phyloP scores from a whole-genome alignment of 75 land plant genomes.

The Selaginella moellendorffii region DNA sequence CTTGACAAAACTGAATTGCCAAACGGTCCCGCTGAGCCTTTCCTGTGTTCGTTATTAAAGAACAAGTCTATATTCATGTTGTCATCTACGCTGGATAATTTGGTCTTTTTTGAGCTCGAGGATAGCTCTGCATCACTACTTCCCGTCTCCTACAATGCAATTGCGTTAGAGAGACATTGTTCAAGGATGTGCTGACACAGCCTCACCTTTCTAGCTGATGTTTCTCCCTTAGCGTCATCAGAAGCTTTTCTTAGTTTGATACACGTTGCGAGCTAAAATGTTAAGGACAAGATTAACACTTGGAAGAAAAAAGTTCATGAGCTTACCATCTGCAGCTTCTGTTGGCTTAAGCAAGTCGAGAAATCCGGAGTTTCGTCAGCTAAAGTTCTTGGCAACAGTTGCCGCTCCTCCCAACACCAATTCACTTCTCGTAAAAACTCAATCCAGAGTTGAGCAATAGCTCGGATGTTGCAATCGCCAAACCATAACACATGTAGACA shows the following conservation, averaged over 20 bases:
- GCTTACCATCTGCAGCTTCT: slow-evolving; percentile 86
- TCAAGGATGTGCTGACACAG: no score
- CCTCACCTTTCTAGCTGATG: background rate
- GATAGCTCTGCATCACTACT: no score
- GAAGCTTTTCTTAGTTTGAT: slow-evolving; percentile 33
- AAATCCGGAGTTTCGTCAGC: slow-evolving; percentile 44
- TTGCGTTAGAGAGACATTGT: no score
- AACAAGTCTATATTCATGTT: no score
- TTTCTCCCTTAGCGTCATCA: no score
- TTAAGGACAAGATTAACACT: background rate
- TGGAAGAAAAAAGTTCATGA: background rate
- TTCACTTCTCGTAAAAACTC: slow-evolving; percentile 95
- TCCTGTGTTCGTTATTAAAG: slow-evolving; percentile 18
- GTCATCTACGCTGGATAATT: no score
- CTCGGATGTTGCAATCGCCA: slow-evolving; percentile 92
- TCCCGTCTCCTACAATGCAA: no score
- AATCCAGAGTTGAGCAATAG: slow-evolving; percentile 81
- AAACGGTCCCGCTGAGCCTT: slow-evolving; percentile 61
- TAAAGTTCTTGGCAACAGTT: slow-evolving; percentile 65
- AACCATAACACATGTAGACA: slow-evolving; percentile 88
- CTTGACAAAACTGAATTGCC: slow-evolving; percentile 58
- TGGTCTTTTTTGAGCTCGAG: no score
- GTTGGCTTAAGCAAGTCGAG: slow-evolving; percentile 64
- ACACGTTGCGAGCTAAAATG: slow-evolving; percentile 67
- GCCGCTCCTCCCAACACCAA: slow-evolving; percentile 94